phyloP scores from a whole-genome alignment of 2,329 filamentous ascomycete species.

The Tolypocladium tropicale region DNA sequence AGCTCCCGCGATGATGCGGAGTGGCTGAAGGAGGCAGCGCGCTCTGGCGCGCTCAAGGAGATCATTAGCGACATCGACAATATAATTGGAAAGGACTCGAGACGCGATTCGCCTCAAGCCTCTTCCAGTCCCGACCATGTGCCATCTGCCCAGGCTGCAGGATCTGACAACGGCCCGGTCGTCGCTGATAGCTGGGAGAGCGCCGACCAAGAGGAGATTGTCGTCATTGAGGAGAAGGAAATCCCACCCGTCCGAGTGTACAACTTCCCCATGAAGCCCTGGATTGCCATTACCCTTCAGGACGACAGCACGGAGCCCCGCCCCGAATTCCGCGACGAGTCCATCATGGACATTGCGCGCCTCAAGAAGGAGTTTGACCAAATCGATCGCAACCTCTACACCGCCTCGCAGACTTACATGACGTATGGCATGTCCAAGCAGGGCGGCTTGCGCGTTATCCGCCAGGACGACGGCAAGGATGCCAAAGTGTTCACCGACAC shows the following conservation, averaged over 20 bases:
- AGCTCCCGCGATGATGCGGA: not conserved
- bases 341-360: conserved; percentile 84
- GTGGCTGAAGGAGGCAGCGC: not conserved
- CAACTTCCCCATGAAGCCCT: conserved; percentile 95
- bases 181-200: conserved; percentile 90
- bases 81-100: conserved; percentile 42
- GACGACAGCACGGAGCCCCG: conserved; percentile 43
- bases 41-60: conserved; percentile 3
- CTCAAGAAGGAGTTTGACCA: conserved; percentile 98
- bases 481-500: conserved; percentile 86
- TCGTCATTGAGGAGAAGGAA: conserved; percentile 56
- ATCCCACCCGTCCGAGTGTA: conserved; percentile 65
- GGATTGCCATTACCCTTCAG: conserved; percentile 77
- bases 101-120: conserved; percentile 31
- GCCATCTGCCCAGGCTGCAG: conserved; percentile 34
- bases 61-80: conserved; percentile 30
- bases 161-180: conserved; percentile 45
- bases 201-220: conserved; percentile 61
- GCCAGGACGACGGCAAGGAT: conserved; percentile 86
- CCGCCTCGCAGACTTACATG: conserved; percentile 84
- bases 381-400: conserved; percentile 85
- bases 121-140: conserved; percentile 34
- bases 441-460: conserved; percentile 84
- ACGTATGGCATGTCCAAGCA: conserved; percentile 90
- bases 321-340: conserved; percentile 62